Evolutionary conservation across 169 alveolate species (phyloP).

Genomic region (Cryptosporidium bovis): DNA sequence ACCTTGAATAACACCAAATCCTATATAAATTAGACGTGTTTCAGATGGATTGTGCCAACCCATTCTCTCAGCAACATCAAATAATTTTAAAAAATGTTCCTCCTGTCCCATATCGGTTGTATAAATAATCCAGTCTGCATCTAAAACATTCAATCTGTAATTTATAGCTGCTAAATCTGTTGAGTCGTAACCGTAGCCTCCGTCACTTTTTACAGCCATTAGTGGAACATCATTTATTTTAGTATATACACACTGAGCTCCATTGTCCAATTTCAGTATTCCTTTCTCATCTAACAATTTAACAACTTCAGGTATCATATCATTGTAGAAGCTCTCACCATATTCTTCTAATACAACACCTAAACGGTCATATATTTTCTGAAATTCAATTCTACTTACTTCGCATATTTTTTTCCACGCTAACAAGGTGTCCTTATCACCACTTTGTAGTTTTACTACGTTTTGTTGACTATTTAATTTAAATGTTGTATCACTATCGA

Average conservation of each 20-base stretch:
- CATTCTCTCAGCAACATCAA: constrained; percentile 92
- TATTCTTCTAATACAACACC: constrained; percentile 87
- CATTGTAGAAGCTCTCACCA: constrained; percentile 96
- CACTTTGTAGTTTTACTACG: constrained; percentile 90
- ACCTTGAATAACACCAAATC: constrained; percentile 96
- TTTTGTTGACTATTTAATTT: constrained; percentile 85
- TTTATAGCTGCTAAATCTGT: constrained; percentile 97
- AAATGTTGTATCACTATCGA: constrained; percentile 90
- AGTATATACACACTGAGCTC: constrained; percentile 94
- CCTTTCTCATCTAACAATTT: constrained; percentile 86
- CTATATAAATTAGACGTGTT: constrained; percentile 94
- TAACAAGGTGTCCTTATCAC: constrained; percentile 83
- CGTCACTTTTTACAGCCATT: constrained; percentile 96
- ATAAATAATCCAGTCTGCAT: constrained; percentile 92
- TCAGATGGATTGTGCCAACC: constrained; percentile 89
- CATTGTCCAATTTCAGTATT: constrained; percentile 88
- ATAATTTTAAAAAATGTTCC: constrained; percentile 92
- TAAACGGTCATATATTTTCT: constrained; percentile 87
- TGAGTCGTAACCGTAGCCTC: constrained; percentile 98
- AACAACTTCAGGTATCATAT: constrained; percentile 86
- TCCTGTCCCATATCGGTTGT: constrained; percentile 96
- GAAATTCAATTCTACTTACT: constrained; percentile 88
- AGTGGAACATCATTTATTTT: constrained; percentile 86
- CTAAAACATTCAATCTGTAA: constrained; percentile 84
- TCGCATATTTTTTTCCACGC: constrained; percentile 93